Evolutionary conservation across 2,329 filamentous ascomycete species (phyloP).

Genomic region (Beauveria bassiana): DNA sequence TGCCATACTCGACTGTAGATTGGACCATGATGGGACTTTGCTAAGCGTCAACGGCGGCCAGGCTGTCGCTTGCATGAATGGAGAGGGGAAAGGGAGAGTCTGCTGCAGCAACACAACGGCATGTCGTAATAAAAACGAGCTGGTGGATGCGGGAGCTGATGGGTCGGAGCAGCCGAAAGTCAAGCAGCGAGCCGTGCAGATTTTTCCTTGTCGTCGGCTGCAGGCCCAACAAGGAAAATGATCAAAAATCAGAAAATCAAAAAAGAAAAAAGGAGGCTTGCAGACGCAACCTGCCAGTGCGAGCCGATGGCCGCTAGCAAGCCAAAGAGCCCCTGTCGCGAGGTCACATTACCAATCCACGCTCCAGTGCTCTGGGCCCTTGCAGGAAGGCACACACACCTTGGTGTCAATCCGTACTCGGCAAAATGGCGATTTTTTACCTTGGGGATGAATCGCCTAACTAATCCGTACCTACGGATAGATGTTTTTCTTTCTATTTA

Average conservation of each 20-base stretch:
- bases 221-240: background rate
- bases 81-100: background rate
- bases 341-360: slow-evolving; percentile 7
- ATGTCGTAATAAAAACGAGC: background rate
- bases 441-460: too few relatives aligned
- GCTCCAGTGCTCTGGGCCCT: background rate
- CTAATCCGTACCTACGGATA: too few relatives aligned
- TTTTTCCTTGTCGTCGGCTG: background rate
- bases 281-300: slow-evolving; percentile 5
- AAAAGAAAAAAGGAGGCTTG: background rate
- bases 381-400: background rate
- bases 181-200: background rate
- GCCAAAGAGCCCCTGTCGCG: background rate
- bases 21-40: background rate
- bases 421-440: too few relatives aligned
- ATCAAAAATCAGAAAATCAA: background rate
- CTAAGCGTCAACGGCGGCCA: background rate
- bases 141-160: background rate
- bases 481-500: too few relatives aligned
- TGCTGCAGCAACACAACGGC: background rate
- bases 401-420: too few relatives aligned
- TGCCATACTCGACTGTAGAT: background rate
- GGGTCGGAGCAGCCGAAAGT: background rate
- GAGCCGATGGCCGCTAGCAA: background rate
- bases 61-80: background rate